Base-by-base conservation (phyloP, 2,329 filamentous ascomycete species). In the Domatiomyces globalis region DNA sequence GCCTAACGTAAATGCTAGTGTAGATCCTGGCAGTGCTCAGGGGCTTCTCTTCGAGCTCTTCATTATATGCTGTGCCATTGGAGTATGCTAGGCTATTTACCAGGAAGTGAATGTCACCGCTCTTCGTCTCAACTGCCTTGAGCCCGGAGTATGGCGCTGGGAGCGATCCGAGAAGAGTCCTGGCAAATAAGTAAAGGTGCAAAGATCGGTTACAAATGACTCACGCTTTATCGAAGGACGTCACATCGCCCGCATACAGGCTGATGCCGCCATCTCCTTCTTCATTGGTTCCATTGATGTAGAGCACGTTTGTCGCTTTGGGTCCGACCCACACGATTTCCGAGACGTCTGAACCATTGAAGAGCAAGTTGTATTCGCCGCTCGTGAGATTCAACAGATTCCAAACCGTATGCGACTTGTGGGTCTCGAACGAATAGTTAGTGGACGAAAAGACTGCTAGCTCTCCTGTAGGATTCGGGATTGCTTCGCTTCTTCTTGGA, bases 391-490 rank as follows among this genome's bases (percentile, higher is more conserved):
- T 80, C 43, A 95, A 70, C 22, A 90, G 58, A 84, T 81, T 69
- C 88, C 82, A 54, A 72, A 75, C 63, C 6, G 63, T 65, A 4
- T 75, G 77, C 63, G 83, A 84, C 46, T 74, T 73, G 63, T 94
- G 87, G 0, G 78, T 75, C 42, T 84, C 74, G 66, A 95, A 95
- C 4, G 81, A 89, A 66, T 94, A 95, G 1, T 82, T 80, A 0
- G 84, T 85, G 15, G 81, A 72, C 66, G 81, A 64, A 49, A 73
- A 76, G 43, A 76, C 54, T 1, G 72, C 73, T 29, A 71, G 61
- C 56, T 65, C 63, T 12, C 67, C 68, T 6, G 66, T 65, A 18
- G 66, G 68, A 52, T 69, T 67, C 5, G 68, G 67, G 29, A 67
- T 50, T 12, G 65, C 65, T 46, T 64, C 63, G 49, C 63, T 60